Evolutionary conservation across 306 rosid genomes (phyloP), one percentile per base, ranked within the genome.

Genomic region (Fagus sylvatica): DNA sequence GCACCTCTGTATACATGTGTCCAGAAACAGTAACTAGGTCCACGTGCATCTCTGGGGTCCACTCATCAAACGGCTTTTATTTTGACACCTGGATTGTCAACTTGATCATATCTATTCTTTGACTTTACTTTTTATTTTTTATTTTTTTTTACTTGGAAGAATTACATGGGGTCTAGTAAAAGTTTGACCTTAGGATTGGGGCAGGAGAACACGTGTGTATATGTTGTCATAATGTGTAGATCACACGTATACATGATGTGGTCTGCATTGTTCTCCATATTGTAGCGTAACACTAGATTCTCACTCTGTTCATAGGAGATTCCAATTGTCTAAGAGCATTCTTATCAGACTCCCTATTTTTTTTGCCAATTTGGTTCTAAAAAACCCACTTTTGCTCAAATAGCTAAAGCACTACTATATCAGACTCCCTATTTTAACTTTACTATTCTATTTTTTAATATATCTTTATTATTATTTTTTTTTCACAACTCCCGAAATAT

Each of bases 21-120:
- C 81, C 82, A 69, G 12, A 5, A 59, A 56, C 59, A 65, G 17
- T 61, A 28, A 3, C 16, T 40, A 3, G 80, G 33, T 59, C 71
- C 90, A 87, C 86, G 84, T 81, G 88, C 79, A 72, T 15, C 8
- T 19, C 68, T 51, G 61, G 74, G 28, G 28, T 48, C 80, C 33
- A 8, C 12, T 2, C 2, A 32, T 69, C 61, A 6, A 10, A 2
- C 55, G 36, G 42, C 22, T 43, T n/a, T 1, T 5, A 4, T 30
- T 69, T 43, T 2, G 12, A 11, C 75, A 46, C 48, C 69, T 62
- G 22, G 36, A 11, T 3, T 46, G 36, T 57, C 64, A 57, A 57
- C 6, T 28, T 57, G 13, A 7, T 56, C 17, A n/a, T 7, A 2
- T 16, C 69, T 34, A 33, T 19, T 34, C 3, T 36, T 62, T 62